Conservation (phyloP, 768 basidiomycete species). For the Macrocybe gigantea region DNA sequence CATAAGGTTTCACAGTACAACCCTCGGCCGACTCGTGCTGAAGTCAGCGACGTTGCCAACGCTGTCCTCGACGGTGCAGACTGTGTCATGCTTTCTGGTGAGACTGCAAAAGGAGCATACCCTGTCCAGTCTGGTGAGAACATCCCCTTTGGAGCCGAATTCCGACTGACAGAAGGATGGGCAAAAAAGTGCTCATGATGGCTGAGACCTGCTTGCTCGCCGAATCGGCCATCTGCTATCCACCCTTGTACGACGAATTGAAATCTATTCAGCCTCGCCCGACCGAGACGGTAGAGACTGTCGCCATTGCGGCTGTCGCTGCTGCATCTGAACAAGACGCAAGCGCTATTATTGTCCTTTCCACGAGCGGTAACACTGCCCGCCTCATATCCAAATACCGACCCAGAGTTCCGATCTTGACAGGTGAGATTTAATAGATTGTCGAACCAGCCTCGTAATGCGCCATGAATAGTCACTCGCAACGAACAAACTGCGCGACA, state of each 20-base stretch:
- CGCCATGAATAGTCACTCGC: conserved; percentile 69
- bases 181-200: conserved; percentile 87
- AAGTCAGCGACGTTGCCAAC: conserved; percentile 98
- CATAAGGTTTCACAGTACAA: conserved; percentile 63
- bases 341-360: conserved; percentile 91
- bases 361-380: conserved; percentile 94
- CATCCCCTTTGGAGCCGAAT: background rate
- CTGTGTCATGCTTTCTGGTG: conserved; percentile 99
- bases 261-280: conserved; percentile 75
- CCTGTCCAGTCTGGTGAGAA: conserved; percentile 87
- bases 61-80: conserved; percentile 98
- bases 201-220: conserved; percentile 98
- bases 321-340: conserved; percentile 95
- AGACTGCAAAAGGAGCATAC: conserved; percentile 97
- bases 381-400: conserved; percentile 96
- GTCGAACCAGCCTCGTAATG: background rate
- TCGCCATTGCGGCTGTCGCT: conserved; percentile 93
- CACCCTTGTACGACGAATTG: conserved; percentile 88
- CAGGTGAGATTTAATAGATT: conserved; percentile 47
- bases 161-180: too few relatives aligned
- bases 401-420: conserved; percentile 90
- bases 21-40: conserved; percentile 96
- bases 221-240: conserved; percentile 93
- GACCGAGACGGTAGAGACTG: conserved; percentile 92
- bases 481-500: conserved; percentile 95